Evolutionary conservation across 2,329 filamentous ascomycete species (phyloP).

Genomic region (Fusarium luffae): DNA sequence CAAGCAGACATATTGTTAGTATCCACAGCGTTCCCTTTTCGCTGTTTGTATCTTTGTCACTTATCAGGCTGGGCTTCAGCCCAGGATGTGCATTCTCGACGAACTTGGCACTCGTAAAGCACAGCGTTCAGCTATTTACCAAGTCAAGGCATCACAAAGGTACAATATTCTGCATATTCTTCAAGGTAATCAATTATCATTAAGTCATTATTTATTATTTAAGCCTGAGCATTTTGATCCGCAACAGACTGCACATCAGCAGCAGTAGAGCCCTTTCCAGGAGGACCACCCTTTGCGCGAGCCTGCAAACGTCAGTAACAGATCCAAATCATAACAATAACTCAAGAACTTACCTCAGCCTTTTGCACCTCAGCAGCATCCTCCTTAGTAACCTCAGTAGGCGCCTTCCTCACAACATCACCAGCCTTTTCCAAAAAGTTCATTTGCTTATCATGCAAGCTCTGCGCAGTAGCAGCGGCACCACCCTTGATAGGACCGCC

Average conservation of each 20-base stretch:
- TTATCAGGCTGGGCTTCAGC: not conserved
- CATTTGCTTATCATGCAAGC: slow-evolving; percentile 19
- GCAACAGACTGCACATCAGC: slow-evolving; percentile 21
- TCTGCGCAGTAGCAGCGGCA: slow-evolving; percentile 25
- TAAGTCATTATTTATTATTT: not conserved
- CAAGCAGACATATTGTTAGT: no score
- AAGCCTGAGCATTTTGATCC: slow-evolving; percentile 10
- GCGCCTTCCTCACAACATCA: slow-evolving; percentile 14
- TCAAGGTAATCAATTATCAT: not conserved
- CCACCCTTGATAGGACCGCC: slow-evolving; percentile 28
- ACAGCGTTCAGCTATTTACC: not conserved
- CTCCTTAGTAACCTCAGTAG: slow-evolving; percentile 19
- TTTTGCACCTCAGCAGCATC: slow-evolving; percentile 28
- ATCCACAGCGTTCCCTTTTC: no score
- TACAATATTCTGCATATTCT: no score
- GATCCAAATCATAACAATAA: no score
- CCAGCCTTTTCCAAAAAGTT: slow-evolving; percentile 30
- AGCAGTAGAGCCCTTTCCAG: slow-evolving; percentile 21
- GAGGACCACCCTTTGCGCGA: slow-evolving; percentile 15
- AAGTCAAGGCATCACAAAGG: not conserved
- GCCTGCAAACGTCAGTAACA: not conserved
- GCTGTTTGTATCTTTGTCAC: not conserved
- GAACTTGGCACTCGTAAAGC: not conserved
- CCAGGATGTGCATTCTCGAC: not conserved
- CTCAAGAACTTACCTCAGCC: slow-evolving; percentile 18